phyloP scores from a whole-genome alignment of 2,329 filamentous ascomycete genomes.

The Epichloe bromicola region DNA sequence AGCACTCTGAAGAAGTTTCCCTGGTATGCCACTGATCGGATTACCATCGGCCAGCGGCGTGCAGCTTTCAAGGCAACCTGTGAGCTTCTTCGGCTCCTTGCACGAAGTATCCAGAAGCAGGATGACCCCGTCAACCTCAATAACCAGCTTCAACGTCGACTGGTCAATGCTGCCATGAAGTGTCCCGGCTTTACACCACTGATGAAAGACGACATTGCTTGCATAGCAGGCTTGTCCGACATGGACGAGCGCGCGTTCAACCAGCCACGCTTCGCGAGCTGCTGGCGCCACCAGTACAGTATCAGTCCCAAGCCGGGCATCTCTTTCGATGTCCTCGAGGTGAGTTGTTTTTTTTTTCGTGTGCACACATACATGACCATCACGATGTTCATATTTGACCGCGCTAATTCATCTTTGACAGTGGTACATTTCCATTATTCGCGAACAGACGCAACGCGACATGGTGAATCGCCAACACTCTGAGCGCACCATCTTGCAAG shows the following conservation, averaged over 20 bases:
- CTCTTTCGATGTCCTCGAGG: conserved; percentile 42
- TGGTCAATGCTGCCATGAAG: conserved; percentile 37
- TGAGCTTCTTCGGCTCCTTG: conserved; percentile 34
- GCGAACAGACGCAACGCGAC: conserved; percentile 34
- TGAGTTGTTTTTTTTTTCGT: conserved; percentile 18
- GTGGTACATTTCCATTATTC: conserved; percentile 45
- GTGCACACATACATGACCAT: not conserved
- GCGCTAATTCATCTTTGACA: conserved; percentile 17
- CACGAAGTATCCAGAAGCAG: conserved; percentile 25
- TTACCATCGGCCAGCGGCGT: conserved; percentile 45
- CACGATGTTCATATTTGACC: not conserved
- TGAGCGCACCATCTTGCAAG: conserved; percentile 27
- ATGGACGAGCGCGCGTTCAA: conserved; percentile 25
- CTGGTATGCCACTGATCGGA: conserved; percentile 43
- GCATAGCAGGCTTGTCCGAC: conserved; percentile 23
- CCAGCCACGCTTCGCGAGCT: conserved; percentile 32
- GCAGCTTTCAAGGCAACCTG: conserved; percentile 37
- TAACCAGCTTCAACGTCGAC: conserved; percentile 37
- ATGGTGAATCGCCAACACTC: conserved; percentile 26
- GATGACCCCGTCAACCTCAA: conserved; percentile 33
- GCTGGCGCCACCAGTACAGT: conserved; percentile 40
- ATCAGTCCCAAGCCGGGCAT: conserved; percentile 35
- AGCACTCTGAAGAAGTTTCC: conserved; percentile 50
- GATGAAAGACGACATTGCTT: conserved; percentile 48
- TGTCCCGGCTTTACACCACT: conserved; percentile 48